Base-by-base conservation (phyloP, 2,329 filamentous ascomycete species). In the Teratosphaeria destructans region DNA sequence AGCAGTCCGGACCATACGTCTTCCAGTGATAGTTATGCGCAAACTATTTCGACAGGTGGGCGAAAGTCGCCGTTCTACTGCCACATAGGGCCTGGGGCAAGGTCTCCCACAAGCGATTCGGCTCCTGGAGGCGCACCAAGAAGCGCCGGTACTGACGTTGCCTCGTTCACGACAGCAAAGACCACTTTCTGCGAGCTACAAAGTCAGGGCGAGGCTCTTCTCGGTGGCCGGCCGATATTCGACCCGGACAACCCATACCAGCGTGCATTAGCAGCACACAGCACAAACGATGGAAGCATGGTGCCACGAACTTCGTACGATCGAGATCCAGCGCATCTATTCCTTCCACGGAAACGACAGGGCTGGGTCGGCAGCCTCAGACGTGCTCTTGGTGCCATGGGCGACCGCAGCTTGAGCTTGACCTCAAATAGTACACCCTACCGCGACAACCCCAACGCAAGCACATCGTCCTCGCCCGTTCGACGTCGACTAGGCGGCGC, bases 101-200 rank as follows among this genome's bases (percentile, higher is more conserved):
- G 57, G 52, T 58, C 64, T 26, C 58, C 65, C n/a, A 62, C 62
- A 27, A 54, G 47, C 54, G 58, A 58, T 2, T 56, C 61, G 27
- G 39, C 54, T 5, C 14, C 56, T 16, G 29, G 14, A 19, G 55
- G 39, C n/a, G 59, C 53, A n/a, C 57, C 56, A 5, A 54, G 54
- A 19, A 64, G 57, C 26, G 56, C 60, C 5, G 54, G 55, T 47
- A 43, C 61, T 11, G 78, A 79, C 54, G 70, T 73, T 4, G 81
- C 82, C 47, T 79, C 76, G 1, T 82, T 80, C 69, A 76, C 73
- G 16, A 81, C 81, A 1, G 79, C 79, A 3, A 74, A 75, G 19
- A 78, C 79, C 1, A 78, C 75, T 0, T 77, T 82, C 57, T 73
- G 74, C 8, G 74, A 78, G 26, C 73, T 79, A 2, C 80, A 80